A percentile compares a stretch with the other conserved stretches of the same genome.
These are phyloP conservation scores for Fusarium tjaetaba DNA, from an alignment of 2,329 filamentous ascomycete species.

Conservation along the genomic window DNA sequence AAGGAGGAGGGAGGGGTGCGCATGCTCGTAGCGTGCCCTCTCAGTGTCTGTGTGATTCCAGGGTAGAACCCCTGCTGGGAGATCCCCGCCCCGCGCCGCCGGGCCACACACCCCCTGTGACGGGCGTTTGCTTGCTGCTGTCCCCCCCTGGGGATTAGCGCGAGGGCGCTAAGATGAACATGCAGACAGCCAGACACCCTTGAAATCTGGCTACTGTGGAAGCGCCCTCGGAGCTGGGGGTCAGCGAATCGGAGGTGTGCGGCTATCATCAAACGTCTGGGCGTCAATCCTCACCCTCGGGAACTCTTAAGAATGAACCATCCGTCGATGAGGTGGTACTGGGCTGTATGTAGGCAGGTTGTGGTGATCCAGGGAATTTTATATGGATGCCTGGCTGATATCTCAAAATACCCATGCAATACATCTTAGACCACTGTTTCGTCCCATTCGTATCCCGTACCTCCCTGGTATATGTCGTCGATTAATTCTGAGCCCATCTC, in stretches of 20 bases:
- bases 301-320: constrained; percentile 5
- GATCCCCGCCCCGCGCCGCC: constrained; percentile 28
- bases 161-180: neutral
- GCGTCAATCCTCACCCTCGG: constrained; percentile 27
- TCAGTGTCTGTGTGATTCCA: constrained; percentile 1
- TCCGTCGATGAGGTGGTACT: neutral
- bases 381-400: neutral
- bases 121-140: constrained; percentile 32
- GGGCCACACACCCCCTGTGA: constrained; percentile 5
- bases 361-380: neutral
- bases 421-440: neutral
- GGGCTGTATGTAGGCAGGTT: neutral
- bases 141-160: constrained; percentile 29
- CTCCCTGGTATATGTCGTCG: neutral
- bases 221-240: neutral
- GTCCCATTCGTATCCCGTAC: neutral
- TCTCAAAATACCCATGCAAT: neutral
- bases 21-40: neutral
- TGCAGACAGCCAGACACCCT: constrained; percentile 5
- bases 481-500: neutral
- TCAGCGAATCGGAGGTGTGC: constrained; percentile 3
- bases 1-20: constrained; percentile 13
- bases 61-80: constrained; percentile 17
- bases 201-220: neutral
- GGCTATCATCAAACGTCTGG: constrained; percentile 21